These are phyloP conservation scores for Luvunga scandens DNA, from an alignment of 345 rosid species.

Conservation along the genomic window DNA sequence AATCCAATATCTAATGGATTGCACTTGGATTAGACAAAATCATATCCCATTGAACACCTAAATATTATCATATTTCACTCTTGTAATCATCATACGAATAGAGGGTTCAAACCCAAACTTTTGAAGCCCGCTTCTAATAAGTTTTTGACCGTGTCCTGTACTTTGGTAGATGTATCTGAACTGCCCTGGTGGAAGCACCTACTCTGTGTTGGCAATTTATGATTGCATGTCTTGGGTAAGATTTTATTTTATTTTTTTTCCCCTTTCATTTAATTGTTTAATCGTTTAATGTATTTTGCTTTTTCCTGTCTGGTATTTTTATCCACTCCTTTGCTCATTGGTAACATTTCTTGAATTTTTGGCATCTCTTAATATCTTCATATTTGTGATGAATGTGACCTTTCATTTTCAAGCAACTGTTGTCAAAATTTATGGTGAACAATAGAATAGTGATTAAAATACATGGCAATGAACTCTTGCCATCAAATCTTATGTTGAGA, in stretches of 20 bases:
- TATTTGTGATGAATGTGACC: neutral
- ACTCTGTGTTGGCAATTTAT: constrained; percentile 85
- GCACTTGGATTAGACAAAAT: too few relatives aligned
- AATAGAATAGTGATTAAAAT: neutral
- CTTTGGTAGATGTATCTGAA: constrained; percentile 70
- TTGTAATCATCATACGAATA: neutral
- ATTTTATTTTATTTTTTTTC: constrained; percentile 1
- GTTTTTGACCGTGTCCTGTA: constrained; percentile 14
- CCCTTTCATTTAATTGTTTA: neutral
- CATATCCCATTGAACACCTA: too few relatives aligned
- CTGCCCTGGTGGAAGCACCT: constrained; percentile 92
- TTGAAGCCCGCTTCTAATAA: neutral
- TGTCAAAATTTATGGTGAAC: neutral
- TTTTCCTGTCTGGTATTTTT: neutral
- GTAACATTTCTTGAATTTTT: neutral
- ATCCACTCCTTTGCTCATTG: neutral
- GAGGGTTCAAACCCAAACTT: neutral
- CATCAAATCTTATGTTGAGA: neutral
- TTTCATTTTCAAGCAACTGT: neutral
- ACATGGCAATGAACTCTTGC: neutral
- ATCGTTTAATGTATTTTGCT: neutral
- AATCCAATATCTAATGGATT: too few relatives aligned
- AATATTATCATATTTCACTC: neutral
- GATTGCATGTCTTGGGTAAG: constrained; percentile 98
- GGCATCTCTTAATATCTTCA: too few relatives aligned